Conservation (phyloP, 1,139 yeast species). For the Sugiyamaella japonica region DNA sequence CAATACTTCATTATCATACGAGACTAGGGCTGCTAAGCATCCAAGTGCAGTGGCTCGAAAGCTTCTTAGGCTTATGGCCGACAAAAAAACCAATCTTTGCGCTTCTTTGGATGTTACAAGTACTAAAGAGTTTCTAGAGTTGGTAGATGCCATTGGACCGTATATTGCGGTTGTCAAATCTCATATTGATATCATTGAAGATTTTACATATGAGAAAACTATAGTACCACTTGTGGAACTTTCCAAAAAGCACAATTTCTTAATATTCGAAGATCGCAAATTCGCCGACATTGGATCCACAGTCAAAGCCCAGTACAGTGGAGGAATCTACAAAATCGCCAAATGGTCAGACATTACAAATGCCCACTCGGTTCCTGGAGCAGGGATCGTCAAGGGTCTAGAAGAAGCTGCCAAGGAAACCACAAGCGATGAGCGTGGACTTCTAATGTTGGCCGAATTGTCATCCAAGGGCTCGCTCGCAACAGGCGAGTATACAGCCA, state of each 20-base stretch:
- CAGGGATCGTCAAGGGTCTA: constrained; percentile 86
- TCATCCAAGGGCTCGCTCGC: constrained; percentile 94
- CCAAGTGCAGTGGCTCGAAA: constrained; percentile 77
- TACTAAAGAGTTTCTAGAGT: constrained; percentile 66
- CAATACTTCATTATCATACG: constrained; percentile 48
- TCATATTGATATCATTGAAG: constrained; percentile 89
- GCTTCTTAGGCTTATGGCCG: constrained; percentile 70
- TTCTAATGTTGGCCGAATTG: constrained; percentile 92
- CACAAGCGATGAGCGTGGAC: constrained; percentile 65
- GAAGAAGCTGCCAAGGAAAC: constrained; percentile 78
- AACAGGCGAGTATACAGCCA: constrained; percentile 80
- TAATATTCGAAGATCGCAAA: constrained; percentile 94
- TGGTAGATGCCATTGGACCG: constrained; percentile 85
- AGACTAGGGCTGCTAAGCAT: constrained; percentile 68
- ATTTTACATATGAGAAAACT: constrained; percentile 79
- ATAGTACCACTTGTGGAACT: constrained; percentile 68
- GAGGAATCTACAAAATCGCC: constrained; percentile 87
- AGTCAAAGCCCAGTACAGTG: constrained; percentile 87
- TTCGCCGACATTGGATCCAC: constrained; percentile 99
- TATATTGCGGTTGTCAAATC: constrained; percentile 89
- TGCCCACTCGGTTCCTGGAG: constrained; percentile 97
- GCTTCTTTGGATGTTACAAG: constrained; percentile 93
- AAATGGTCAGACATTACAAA: constrained; percentile 96
- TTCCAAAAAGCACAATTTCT: constrained; percentile 73
- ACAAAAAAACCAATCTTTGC: constrained; percentile 84